Conservation (phyloP, 1,284 basidiomycete species). For the Xerocomus amazonicus region DNA sequence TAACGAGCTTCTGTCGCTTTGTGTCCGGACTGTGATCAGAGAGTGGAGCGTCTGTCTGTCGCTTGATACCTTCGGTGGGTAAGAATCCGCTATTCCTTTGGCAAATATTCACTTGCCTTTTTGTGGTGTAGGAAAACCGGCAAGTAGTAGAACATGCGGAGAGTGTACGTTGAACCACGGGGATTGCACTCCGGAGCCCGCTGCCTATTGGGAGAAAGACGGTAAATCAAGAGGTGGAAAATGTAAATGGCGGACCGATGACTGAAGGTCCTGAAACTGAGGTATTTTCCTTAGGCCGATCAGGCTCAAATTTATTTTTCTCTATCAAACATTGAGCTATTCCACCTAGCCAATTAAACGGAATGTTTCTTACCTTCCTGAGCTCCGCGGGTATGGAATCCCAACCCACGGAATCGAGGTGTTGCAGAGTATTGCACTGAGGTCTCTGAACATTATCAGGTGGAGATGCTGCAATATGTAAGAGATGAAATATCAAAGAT, state of each 20-base stretch:
- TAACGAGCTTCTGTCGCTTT: slow-evolving; percentile 29
- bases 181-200: slow-evolving; percentile 34
- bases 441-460: slow-evolving; percentile 57
- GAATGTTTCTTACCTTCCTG: slow-evolving; percentile 42
- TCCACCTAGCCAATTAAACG: not conserved
- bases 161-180: slow-evolving; percentile 57
- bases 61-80: slow-evolving; percentile 28
- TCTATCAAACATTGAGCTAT: slow-evolving; percentile 35
- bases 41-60: slow-evolving; percentile 17
- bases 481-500: slow-evolving; percentile 45
- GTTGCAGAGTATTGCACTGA: slow-evolving; percentile 47
- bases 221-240: not conserved
- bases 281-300: slow-evolving; percentile 47
- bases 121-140: slow-evolving; percentile 44
- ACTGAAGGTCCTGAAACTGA: slow-evolving; percentile 50
- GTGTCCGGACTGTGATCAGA: slow-evolving; percentile 30
- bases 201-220: slow-evolving; percentile 32
- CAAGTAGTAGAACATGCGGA: slow-evolving; percentile 45
- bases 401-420: slow-evolving; percentile 62
- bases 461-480: slow-evolving; percentile 57
- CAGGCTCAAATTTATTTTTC: slow-evolving; percentile 57
- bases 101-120: slow-evolving; percentile 30
- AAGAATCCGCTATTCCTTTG: slow-evolving; percentile 7
- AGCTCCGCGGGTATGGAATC: slow-evolving; percentile 59
- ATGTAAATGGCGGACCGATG: slow-evolving; percentile 38